These are phyloP conservation scores for Saccharomyces hybrid DNA, from an alignment of 1,139 yeast genomes.

Conservation along the genomic window DNA sequence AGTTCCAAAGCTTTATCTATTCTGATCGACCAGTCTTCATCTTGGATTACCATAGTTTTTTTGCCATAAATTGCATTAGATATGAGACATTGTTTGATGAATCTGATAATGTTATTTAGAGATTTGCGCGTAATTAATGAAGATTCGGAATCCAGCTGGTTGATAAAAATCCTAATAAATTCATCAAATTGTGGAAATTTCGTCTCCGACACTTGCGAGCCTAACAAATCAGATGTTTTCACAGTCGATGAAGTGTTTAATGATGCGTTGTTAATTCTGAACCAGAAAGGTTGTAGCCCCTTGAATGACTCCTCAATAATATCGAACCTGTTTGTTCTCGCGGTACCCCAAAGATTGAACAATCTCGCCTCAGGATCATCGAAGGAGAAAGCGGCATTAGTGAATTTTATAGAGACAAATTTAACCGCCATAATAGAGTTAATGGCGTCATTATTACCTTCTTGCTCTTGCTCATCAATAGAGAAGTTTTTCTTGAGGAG, in stretches of 20 bases:
- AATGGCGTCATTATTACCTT: constrained; percentile 11
- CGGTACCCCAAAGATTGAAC: constrained; percentile 60
- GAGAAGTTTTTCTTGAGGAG: constrained; percentile 38
- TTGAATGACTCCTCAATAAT: constrained; percentile 71
- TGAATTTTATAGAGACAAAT: constrained; percentile 57
- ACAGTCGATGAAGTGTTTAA: constrained; percentile 30
- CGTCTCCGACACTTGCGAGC: constrained; percentile 31
- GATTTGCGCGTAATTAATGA: constrained; percentile 31
- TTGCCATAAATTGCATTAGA: constrained; percentile 52
- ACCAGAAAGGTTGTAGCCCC: constrained; percentile 74
- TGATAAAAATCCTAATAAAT: constrained; percentile 32
- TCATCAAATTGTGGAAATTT: constrained; percentile 40
- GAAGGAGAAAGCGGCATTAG: constrained; percentile 61
- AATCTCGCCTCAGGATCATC: constrained; percentile 60
- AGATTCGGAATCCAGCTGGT: constrained; percentile 15
- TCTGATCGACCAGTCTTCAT: constrained; percentile 69
- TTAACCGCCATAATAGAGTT: constrained; percentile 39
- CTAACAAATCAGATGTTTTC: constrained; percentile 40
- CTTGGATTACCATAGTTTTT: constrained; percentile 52
- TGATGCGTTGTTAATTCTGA: constrained; percentile 37
- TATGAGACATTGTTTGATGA: constrained; percentile 48
- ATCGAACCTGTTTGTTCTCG: constrained; percentile 54
- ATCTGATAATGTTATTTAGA: constrained; percentile 39
- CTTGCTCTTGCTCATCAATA: constrained; percentile 20
- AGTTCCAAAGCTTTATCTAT: constrained; percentile 63